Percentiles rank a stretch among this genome's conserved stretches.
These are phyloP conservation scores for Nothophytophthora sp. DNA, from an alignment of 352 stramenopile species.

Conservation along the genomic window DNA sequence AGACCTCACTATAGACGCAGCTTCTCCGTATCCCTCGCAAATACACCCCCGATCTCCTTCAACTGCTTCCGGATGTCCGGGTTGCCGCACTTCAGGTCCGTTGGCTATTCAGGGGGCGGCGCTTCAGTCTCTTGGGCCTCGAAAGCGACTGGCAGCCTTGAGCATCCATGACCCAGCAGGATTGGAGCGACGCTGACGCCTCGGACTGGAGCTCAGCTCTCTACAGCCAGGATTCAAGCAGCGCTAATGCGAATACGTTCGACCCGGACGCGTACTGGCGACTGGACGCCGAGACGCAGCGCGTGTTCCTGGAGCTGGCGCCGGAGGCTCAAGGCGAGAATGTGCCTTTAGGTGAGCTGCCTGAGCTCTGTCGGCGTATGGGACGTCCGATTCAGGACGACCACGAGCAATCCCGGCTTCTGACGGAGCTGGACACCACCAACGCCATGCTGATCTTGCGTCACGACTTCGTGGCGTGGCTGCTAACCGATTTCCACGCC, in stretches of 20 bases:
- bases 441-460: constrained; percentile 61
- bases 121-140: no score
- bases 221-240: neutral
- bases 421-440: constrained; percentile 58
- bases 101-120: no score
- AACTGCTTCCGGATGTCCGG: no score
- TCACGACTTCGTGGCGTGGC: constrained; percentile 55
- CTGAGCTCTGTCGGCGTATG: constrained; percentile 46
- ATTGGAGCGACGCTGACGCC: neutral
- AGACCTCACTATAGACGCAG: no score
- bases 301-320: constrained; percentile 37
- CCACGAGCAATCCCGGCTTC: constrained; percentile 41
- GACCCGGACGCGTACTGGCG: constrained; percentile 45
- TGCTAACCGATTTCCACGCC: constrained; percentile 37
- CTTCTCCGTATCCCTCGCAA: no score
- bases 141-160: no score
- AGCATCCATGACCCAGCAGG: no score
- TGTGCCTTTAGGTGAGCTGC: constrained; percentile 44
- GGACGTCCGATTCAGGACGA: constrained; percentile 41
- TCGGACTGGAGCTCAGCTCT: constrained; percentile 1
- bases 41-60: no score
- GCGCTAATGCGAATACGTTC: neutral
- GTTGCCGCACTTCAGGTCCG: no score
- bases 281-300: constrained; percentile 46
- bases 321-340: constrained; percentile 31